Evolutionary conservation across 495 filamentous ascomycete genomes (phyloP).

Genomic region (Lophiotrema nucula): DNA sequence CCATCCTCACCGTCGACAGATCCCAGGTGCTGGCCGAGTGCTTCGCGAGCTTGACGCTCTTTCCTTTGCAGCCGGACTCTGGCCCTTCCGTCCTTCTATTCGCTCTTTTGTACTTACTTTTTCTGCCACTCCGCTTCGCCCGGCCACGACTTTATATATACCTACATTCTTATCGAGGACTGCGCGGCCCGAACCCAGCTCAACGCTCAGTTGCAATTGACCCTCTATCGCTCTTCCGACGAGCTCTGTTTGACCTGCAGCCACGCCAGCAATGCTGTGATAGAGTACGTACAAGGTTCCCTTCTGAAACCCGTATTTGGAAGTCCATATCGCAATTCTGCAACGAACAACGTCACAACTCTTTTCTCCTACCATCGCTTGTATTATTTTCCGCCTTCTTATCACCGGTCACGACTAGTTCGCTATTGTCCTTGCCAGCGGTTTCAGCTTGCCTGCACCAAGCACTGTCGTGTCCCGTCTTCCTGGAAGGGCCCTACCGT

Average conservation of each 20-base stretch:
- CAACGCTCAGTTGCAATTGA: slow-evolving; percentile 2
- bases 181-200: no score
- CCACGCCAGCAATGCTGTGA: slow-evolving; percentile 18
- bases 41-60: slow-evolving; percentile 26
- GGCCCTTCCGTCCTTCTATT: slow-evolving; percentile 10
- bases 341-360: slow-evolving; percentile 23
- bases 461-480: slow-evolving; percentile 15
- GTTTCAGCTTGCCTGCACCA: slow-evolving; percentile 3
- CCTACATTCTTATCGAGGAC: no score
- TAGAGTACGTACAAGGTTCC: slow-evolving; percentile 20
- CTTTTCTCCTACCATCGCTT: slow-evolving; percentile 1
- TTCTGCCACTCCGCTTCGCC: no score
- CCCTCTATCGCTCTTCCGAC: slow-evolving; percentile 9
- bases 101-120: slow-evolving; percentile 8
- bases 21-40: slow-evolving; percentile 2
- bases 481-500: slow-evolving; percentile 5
- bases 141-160: no score
- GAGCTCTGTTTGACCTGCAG: slow-evolving; percentile 25
- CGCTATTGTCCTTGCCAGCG: background rate
- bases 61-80: slow-evolving; percentile 1
- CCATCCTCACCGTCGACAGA: background rate
- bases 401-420: no score
- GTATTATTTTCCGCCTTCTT: background rate
- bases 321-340: slow-evolving; percentile 11
- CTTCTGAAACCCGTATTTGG: slow-evolving; percentile 33